Conservation (phyloP, 2,329 filamentous ascomycete genomes). For the Talaromyces funiculosus region DNA sequence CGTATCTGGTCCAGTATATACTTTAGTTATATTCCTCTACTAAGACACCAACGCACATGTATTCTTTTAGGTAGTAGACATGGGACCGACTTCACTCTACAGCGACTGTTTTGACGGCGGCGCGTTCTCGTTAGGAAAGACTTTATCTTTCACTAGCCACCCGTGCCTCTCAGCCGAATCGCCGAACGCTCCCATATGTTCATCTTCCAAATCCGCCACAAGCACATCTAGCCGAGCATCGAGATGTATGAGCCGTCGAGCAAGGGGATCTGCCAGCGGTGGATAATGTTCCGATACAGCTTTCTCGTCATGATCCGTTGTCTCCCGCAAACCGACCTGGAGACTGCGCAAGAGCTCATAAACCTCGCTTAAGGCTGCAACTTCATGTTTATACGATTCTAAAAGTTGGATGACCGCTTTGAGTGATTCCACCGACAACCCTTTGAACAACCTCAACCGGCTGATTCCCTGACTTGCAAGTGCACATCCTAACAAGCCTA, state of each 20-base stretch:
- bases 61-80: background rate
- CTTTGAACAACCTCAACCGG: slow-evolving; percentile 19
- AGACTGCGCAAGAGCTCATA: slow-evolving; percentile 16
- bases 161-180: slow-evolving; percentile 29
- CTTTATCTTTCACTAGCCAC: slow-evolving; percentile 11
- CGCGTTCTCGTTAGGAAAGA: slow-evolving; percentile 1
- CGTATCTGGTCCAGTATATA: background rate
- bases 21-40: background rate
- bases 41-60: background rate
- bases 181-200: slow-evolving; percentile 50
- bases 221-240: slow-evolving; percentile 19
- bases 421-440: slow-evolving; percentile 17
- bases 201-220: slow-evolving; percentile 42
- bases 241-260: slow-evolving; percentile 15
- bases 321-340: slow-evolving; percentile 16
- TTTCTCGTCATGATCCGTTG: slow-evolving; percentile 6
- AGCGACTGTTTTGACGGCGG: background rate
- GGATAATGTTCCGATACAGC: slow-evolving; percentile 14
- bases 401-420: slow-evolving; percentile 18
- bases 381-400: slow-evolving; percentile 20
- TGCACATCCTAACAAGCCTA: slow-evolving; percentile 14
- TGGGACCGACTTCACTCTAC: background rate
- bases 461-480: slow-evolving; percentile 17
- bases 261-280: slow-evolving; percentile 17
- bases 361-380: slow-evolving; percentile 14